Base-by-base conservation (phyloP, 1,284 basidiomycete species). In the Cutaneotrichosporon daszewskae region DNA sequence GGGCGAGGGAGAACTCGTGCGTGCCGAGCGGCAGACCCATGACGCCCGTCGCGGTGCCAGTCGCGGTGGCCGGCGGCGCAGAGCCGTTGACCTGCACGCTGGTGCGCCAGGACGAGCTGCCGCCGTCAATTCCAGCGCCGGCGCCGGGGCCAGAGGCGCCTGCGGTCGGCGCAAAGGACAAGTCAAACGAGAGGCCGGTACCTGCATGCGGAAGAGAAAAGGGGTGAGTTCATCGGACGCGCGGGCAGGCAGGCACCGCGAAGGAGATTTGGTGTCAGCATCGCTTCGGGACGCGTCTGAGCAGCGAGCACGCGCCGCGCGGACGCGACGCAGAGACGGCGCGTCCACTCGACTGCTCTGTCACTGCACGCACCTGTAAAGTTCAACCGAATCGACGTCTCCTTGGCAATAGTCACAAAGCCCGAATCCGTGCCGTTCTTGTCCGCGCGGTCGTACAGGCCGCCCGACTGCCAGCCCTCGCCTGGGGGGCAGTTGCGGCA, bases 281-380 rank as follows among this genome's bases (percentile, higher is more conserved):
- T n/a, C n/a, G n/a, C n/a, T n/a, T n/a, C n/a, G n/a, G n/a, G n/a
- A n/a, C n/a, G n/a, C n/a, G n/a, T n/a, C n/a, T n/a, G n/a, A n/a
- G n/a, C n/a, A n/a, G n/a, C n/a, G n/a, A n/a, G n/a, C n/a, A n/a
- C n/a, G n/a, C n/a, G n/a, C n/a, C n/a, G n/a, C n/a, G n/a, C n/a
- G n/a, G n/a, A n/a, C n/a, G n/a, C n/a, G n/a, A n/a, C n/a, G n/a
- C n/a, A n/a, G n/a, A n/a, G n/a, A n/a, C n/a, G n/a, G n/a, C n/a
- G n/a, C n/a, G n/a, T n/a, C n/a, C n/a, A n/a, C n/a, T n/a, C n/a
- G n/a, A n/a, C n/a, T n/a, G n/a, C n/a, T n/a, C n/a, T n/a, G n/a
- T n/a, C n/a, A n/a, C 20, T 8, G n/a, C 3, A 57, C 57, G 20
- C 27, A 59, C 60, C 60, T 3, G 55, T 57, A 36, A 60, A 59